A percentile compares a stretch with the other conserved stretches of the same genome.
phyloP scores from a whole-genome alignment of 352 stramenopile genomes.

The Aphanomyces euteiches region DNA sequence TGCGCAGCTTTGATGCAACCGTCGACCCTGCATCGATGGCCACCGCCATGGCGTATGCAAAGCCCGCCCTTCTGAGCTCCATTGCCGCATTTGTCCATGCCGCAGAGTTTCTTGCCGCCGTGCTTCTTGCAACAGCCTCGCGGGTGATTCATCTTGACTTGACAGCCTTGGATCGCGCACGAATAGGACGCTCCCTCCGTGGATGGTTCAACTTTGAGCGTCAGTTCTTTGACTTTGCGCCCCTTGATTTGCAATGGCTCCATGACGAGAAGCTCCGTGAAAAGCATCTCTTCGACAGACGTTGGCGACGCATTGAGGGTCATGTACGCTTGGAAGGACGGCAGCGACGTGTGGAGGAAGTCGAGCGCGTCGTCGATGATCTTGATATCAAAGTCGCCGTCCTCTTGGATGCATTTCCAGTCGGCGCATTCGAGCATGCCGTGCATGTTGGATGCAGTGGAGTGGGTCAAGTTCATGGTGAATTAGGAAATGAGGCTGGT shows the following conservation, averaged over 20 bases:
- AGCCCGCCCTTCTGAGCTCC: constrained; percentile 9
- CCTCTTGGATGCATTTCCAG: no score
- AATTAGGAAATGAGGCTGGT: no score
- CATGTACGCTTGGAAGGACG: not conserved
- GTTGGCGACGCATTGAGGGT: not conserved
- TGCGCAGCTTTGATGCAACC: constrained; percentile 82
- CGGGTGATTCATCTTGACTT: constrained; percentile 41
- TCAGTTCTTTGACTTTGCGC: not conserved
- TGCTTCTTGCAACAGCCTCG: constrained; percentile 33
- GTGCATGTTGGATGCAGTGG: no score
- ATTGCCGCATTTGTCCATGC: constrained; percentile 65
- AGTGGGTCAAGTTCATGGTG: no score
- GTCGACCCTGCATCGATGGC: constrained; percentile 73
- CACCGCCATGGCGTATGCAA: constrained; percentile 77
- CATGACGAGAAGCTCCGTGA: not conserved
- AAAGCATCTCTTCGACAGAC: not conserved
- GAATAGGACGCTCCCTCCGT: not conserved
- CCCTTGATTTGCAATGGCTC: not conserved
- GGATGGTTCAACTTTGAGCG: not conserved
- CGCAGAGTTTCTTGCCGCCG: constrained; percentile 33
- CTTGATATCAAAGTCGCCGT: no score
- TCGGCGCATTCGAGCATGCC: no score
- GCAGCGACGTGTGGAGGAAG: not conserved
- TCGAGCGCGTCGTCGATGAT: no score
- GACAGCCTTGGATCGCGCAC: not conserved